Base-by-base conservation (phyloP, 495 filamentous ascomycete species). In the Letharia lupina region DNA sequence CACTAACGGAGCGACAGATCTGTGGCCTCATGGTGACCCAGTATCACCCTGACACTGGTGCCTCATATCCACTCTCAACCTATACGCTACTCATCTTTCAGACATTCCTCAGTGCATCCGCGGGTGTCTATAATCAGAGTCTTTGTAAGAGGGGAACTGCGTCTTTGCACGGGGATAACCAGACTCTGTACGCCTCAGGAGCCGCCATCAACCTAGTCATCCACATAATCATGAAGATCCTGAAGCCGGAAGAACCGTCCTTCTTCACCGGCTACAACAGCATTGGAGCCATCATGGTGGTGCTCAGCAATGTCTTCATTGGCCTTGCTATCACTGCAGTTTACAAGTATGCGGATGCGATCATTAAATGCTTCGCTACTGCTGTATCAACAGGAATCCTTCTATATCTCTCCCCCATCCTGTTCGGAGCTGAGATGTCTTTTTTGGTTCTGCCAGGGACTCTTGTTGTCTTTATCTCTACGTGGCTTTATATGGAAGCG, bases 341-440 rank as follows among this genome's bases (percentile, higher is more conserved):
- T 1, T 73, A 73, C 70, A 72, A 72, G 60, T 73, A 73, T 45
- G 71, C 71, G 8, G 70, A 73, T 64, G 71, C 70, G 37, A 63
- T 73, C 41, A 68, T 72, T 63, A 72, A 73, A 20, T 57, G 54
- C 54, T 57, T 57, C 33, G 54, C 54, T 2, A 57, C 54, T 0
- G 54, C 54, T 10, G 54, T 57, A 20, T 57, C 54, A 2, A 57
- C 54, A 3, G 54, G 54, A 57, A 57, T 57, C 33, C 54, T 57
- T 8, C 54, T 57, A 1, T 57, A 57, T 7, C 54, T 57, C 28
- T 57, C 54, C 7, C 54, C 54, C 0, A 37, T 57, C 33, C 54
- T 57, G 0, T 57, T 57, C 10, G 54, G 54, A 0, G 54, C 54
- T 37, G 54, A 57, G 33, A 57, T 57, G 54, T 57, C 54, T 2